phyloP scores from a whole-genome alignment of 331 rosid species.

The Quercus tomentella region DNA sequence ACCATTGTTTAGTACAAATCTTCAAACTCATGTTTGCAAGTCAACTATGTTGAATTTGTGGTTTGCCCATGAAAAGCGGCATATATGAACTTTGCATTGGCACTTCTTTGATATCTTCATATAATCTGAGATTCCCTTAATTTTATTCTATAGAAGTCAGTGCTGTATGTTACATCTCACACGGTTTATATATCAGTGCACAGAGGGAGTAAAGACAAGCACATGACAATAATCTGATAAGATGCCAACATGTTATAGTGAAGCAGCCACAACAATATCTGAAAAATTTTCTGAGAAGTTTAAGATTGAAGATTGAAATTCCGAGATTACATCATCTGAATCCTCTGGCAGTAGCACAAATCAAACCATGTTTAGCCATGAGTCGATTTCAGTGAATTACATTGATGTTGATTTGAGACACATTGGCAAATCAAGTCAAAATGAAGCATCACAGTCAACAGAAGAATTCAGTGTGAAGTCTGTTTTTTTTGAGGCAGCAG shows the following conservation, averaged over 20 bases:
- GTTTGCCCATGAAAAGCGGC: background rate
- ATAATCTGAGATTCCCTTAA: background rate
- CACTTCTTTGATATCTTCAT: background rate
- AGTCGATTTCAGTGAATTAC: conserved; percentile 13
- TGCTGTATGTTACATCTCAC: conserved; percentile 1
- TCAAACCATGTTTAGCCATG: background rate
- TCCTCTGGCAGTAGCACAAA: too few relatives aligned
- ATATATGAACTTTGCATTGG: background rate
- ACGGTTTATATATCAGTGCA: conserved; percentile 32
- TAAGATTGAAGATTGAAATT: conserved; percentile 16
- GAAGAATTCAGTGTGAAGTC: conserved; percentile 17
- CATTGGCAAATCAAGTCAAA: conserved; percentile 21
- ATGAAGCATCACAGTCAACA: conserved; percentile 7
- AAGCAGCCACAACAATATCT: conserved; percentile 19
- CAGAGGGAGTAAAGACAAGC: conserved; percentile 4
- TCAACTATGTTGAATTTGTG: background rate
- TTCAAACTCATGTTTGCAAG: background rate
- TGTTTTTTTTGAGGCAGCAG: conserved; percentile 33
- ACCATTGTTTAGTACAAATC: background rate
- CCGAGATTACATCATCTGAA: conserved; percentile 9
- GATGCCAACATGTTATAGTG: conserved; percentile 16
- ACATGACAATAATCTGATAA: background rate
- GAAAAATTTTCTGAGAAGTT: conserved; percentile 23
- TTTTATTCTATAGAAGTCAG: background rate
- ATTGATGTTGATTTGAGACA: conserved; percentile 14